A percentile compares a stretch with the other conserved stretches of the same genome.
phyloP scores from a whole-genome alignment of 2,329 filamentous ascomycete species.

The Xylariaceae sp. region DNA sequence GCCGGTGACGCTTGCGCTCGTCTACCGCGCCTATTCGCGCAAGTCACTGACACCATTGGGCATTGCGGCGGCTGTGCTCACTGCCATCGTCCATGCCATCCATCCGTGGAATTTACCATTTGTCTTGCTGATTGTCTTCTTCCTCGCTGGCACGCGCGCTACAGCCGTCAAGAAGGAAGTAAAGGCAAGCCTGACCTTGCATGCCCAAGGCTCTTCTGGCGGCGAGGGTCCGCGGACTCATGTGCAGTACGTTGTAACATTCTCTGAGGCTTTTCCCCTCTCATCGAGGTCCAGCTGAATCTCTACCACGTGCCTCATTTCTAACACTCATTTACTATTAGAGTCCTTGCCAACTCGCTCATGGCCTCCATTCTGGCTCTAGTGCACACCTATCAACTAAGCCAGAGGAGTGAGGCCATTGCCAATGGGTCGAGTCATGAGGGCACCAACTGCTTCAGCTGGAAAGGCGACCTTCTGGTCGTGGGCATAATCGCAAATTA shows the following conservation, averaged over 20 bases:
- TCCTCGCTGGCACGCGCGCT: conserved; percentile 73
- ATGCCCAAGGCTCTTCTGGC: conserved; percentile 64
- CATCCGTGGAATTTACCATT: conserved; percentile 96
- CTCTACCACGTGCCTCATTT: not conserved
- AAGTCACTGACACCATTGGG: conserved; percentile 75
- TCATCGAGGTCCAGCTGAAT: not conserved
- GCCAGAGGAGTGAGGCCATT: conserved; percentile 40
- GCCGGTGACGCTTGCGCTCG: conserved; percentile 54
- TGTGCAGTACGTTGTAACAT: conserved; percentile 48
- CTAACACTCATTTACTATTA: not conserved
- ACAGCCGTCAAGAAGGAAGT: conserved; percentile 87
- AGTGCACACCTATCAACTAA: conserved; percentile 56
- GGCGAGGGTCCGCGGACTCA: conserved; percentile 81
- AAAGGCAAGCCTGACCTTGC: conserved; percentile 76
- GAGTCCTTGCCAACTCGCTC: conserved; percentile 78
- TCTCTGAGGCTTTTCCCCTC: not conserved
- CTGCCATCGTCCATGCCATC: conserved; percentile 75
- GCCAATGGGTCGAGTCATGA: conserved; percentile 28
- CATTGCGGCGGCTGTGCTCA: conserved; percentile 64
- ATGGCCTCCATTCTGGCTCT: conserved; percentile 63
- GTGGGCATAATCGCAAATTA: conserved; percentile 75
- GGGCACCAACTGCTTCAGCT: conserved; percentile 51
- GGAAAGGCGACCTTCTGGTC: conserved; percentile 58
- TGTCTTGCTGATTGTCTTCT: conserved; percentile 75
- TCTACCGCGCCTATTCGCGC: conserved; percentile 63